Conservation (phyloP, 2,329 filamentous ascomycete genomes). For the Aspergillus proliferans region DNA sequence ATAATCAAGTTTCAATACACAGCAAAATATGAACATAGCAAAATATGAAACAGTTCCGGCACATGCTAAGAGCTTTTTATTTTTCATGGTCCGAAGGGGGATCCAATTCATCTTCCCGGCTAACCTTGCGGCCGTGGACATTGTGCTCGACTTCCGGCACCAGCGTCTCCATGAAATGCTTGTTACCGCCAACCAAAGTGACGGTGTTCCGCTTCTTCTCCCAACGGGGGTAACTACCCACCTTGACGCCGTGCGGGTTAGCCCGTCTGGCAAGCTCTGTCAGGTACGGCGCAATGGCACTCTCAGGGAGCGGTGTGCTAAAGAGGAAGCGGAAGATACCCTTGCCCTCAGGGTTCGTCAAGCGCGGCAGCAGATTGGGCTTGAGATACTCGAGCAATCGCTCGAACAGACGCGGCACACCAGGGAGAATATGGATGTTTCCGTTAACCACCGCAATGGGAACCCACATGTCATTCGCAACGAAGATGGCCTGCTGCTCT, state of each 20-base stretch:
- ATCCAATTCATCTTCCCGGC: constrained; percentile 66
- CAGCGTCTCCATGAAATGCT: constrained; percentile 69
- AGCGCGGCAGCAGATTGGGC: constrained; percentile 60
- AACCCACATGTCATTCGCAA: constrained; percentile 79
- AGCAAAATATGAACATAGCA: no score
- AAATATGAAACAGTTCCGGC: no score
- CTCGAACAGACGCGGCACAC: constrained; percentile 80
- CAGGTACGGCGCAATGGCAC: constrained; percentile 73
- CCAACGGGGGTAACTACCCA: constrained; percentile 93
- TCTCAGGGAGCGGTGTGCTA: constrained; percentile 82
- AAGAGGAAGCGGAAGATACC: constrained; percentile 73
- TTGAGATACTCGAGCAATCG: constrained; percentile 70
- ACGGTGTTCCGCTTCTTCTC: constrained; percentile 82
- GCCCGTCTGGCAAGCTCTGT: constrained; percentile 71
- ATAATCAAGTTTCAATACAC: no score
- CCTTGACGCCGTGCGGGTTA: constrained; percentile 73
- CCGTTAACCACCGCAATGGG: constrained; percentile 83
- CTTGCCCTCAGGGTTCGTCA: constrained; percentile 74
- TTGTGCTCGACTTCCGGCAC: constrained; percentile 70
- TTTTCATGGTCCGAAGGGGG: constrained; percentile 23
- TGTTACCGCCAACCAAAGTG: constrained; percentile 73
- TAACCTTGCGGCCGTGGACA: constrained; percentile 65
- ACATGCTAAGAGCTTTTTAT: no score
- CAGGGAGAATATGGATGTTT: constrained; percentile 88
- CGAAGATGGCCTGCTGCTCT: constrained; percentile 70